These are phyloP conservation scores for Yamadazyma dendronema DNA, from an alignment of 1,139 yeast genomes.

Conservation along the genomic window DNA sequence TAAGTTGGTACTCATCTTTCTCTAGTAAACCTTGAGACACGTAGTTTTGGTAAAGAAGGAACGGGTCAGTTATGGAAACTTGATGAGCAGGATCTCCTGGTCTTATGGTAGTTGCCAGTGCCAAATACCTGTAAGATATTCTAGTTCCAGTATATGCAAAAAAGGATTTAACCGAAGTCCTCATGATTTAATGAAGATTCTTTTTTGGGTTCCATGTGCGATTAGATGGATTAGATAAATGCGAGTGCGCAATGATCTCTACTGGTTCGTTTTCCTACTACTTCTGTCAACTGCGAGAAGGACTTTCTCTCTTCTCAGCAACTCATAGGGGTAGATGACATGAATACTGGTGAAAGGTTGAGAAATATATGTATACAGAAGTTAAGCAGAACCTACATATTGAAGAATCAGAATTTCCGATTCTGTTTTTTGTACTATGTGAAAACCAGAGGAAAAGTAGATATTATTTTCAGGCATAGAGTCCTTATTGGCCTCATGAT, in stretches of 20 bases:
- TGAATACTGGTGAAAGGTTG: too few relatives aligned
- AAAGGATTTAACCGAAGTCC: background rate
- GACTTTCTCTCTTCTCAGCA: too few relatives aligned
- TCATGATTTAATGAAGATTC: background rate
- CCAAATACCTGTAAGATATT: background rate
- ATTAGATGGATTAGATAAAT: background rate
- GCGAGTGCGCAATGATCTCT: background rate
- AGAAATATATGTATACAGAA: too few relatives aligned
- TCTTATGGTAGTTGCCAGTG: background rate
- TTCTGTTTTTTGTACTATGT: too few relatives aligned
- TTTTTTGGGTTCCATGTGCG: background rate
- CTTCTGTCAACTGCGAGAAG: too few relatives aligned
- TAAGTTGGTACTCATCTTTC: conserved; percentile 56
- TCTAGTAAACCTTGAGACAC: conserved; percentile 50
- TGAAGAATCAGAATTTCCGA: too few relatives aligned
- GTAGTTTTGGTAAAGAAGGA: conserved; percentile 52
- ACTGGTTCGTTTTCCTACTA: too few relatives aligned
- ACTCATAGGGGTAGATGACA: too few relatives aligned
- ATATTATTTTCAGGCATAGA: too few relatives aligned
- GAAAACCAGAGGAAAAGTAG: too few relatives aligned
- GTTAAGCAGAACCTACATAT: too few relatives aligned
- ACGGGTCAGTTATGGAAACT: conserved; percentile 63
- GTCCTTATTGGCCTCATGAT: too few relatives aligned
- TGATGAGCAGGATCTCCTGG: conserved; percentile 11
- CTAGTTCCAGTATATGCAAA: background rate